A percentile compares a stretch with the other conserved stretches of the same genome.
These are phyloP conservation scores for Torulaspora maleeae DNA, from an alignment of 805 yeast species.

Conservation along the genomic window DNA sequence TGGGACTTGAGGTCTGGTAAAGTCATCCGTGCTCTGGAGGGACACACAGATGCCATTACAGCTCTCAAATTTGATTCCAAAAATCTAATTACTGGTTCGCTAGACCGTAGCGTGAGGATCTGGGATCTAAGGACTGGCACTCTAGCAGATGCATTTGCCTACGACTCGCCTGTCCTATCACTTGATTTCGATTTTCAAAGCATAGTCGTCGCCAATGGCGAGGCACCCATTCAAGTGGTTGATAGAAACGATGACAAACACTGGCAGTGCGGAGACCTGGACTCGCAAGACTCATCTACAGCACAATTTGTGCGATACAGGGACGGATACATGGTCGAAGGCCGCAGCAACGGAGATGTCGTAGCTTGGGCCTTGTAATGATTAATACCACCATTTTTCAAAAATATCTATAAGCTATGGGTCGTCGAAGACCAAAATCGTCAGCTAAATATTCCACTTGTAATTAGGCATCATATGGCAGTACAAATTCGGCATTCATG, in stretches of 20 bases:
- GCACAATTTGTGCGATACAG: conserved; percentile 47
- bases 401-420: neutral
- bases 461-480: conserved; percentile 2
- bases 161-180: conserved; percentile 50
- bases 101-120: conserved; percentile 57
- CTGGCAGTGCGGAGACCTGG: conserved; percentile 48
- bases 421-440: neutral
- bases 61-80: conserved; percentile 64
- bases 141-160: conserved; percentile 56
- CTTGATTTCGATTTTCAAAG: conserved; percentile 56
- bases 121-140: conserved; percentile 74
- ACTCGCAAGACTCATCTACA: conserved; percentile 28
- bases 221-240: conserved; percentile 47
- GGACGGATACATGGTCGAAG: conserved; percentile 65
- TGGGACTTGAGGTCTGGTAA: conserved; percentile 76
- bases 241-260: conserved; percentile 53
- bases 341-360: conserved; percentile 54
- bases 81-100: conserved; percentile 58
- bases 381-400: neutral
- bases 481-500: neutral
- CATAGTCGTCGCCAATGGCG: conserved; percentile 51
- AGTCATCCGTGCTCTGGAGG: conserved; percentile 54
- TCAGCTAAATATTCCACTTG: neutral
- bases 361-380: conserved; percentile 57
- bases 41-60: conserved; percentile 68